Conservation (phyloP, 495 filamentous ascomycete genomes). For the Amniculicola lignicola region DNA sequence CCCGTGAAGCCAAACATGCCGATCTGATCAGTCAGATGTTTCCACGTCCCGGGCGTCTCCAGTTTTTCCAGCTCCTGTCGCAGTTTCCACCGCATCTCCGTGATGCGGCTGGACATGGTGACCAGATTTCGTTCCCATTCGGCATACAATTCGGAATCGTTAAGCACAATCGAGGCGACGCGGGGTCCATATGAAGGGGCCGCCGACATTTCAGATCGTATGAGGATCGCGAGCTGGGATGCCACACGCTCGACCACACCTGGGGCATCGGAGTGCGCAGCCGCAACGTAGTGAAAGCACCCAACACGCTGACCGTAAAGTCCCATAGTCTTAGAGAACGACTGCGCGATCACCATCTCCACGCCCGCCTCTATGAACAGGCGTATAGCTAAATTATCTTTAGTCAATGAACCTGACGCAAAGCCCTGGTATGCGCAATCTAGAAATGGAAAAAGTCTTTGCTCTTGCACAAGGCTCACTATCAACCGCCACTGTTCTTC, state of each 20-base stretch:
- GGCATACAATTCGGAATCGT: slow-evolving; percentile 76
- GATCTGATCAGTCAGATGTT: slow-evolving; percentile 97
- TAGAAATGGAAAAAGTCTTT: slow-evolving; percentile 95
- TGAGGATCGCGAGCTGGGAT: slow-evolving; percentile 88
- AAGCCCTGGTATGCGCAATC: slow-evolving; percentile 98
- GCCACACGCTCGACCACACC: slow-evolving; percentile 64
- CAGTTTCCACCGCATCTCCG: slow-evolving; percentile 76
- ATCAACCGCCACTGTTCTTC: slow-evolving; percentile 91
- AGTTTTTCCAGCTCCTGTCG: slow-evolving; percentile 72
- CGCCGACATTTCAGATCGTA: slow-evolving; percentile 95
- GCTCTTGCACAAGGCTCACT: slow-evolving; percentile 65
- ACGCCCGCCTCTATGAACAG: slow-evolving; percentile 94
- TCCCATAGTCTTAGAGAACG: slow-evolving; percentile 98
- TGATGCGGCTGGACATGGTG: slow-evolving; percentile 94
- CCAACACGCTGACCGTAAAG: slow-evolving; percentile 95
- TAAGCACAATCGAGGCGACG: slow-evolving; percentile 79
- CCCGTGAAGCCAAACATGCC: slow-evolving; percentile 99
- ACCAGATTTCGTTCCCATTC: slow-evolving; percentile 91
- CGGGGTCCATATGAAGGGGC: slow-evolving; percentile 90
- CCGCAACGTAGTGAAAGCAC: slow-evolving; percentile 91
- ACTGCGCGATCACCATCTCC: slow-evolving; percentile 92
- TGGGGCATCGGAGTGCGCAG: slow-evolving; percentile 62
- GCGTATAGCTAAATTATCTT: slow-evolving; percentile 85
- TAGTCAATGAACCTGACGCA: slow-evolving; percentile 80
- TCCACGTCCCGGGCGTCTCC: slow-evolving; percentile 86